phyloP scores from a whole-genome alignment of 2,329 filamentous ascomycete species.

The Cercospora sojina region DNA sequence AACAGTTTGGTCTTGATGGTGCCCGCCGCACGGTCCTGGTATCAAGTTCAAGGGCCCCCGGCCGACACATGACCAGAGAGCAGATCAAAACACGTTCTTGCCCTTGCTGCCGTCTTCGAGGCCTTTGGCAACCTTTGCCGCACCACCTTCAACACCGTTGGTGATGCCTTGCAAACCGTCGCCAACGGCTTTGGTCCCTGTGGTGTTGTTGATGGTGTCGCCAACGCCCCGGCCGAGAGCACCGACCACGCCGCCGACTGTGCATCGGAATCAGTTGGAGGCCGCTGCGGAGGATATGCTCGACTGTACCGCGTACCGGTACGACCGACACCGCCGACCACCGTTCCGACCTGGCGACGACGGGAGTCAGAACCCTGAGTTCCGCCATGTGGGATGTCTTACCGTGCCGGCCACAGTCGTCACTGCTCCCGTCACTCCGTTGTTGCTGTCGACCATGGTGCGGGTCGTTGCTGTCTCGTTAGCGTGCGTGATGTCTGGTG shows the following conservation, averaged over 20 bases:
- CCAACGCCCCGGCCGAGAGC: slow-evolving; percentile 47
- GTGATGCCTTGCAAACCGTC: slow-evolving; percentile 44
- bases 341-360: slow-evolving; percentile 45
- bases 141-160: slow-evolving; percentile 45
- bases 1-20: background rate
- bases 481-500: background rate
- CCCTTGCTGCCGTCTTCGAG: slow-evolving; percentile 42
- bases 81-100: slow-evolving; percentile 14
- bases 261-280: background rate
- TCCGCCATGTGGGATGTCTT: background rate
- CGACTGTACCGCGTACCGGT: slow-evolving; percentile 34
- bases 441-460: slow-evolving; percentile 16
- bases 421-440: slow-evolving; percentile 31
- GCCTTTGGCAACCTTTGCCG: slow-evolving; percentile 43
- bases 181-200: slow-evolving; percentile 46
- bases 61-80: background rate
- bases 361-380: background rate
- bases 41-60: background rate
- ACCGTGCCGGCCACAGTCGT: slow-evolving; percentile 35
- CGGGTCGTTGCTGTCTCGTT: slow-evolving; percentile 6
- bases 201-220: slow-evolving; percentile 47
- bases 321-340: slow-evolving; percentile 53
- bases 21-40: background rate
- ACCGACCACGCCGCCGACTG: slow-evolving; percentile 53
- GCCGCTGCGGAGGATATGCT: background rate